Evolutionary conservation across 2,329 filamentous ascomycete species (phyloP).

Genomic region (Epichloe sibirici): DNA sequence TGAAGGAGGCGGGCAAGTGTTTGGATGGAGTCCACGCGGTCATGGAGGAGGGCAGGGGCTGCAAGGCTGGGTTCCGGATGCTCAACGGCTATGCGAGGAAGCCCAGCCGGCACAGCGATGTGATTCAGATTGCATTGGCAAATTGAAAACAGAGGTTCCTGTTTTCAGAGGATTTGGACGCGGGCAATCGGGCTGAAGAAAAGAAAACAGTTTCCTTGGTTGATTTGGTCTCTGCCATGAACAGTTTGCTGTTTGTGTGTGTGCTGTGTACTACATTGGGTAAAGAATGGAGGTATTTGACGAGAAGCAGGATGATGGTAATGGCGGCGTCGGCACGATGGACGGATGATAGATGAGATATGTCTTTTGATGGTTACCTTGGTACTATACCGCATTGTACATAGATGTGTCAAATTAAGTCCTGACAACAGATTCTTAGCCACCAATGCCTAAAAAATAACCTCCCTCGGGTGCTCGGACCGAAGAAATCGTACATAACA

Average conservation of each 20-base stretch:
- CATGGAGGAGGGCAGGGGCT: constrained; percentile 49
- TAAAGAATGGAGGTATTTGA: background rate
- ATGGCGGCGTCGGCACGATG: background rate
- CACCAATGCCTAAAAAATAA: too few species aligned
- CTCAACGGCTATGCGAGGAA: constrained; percentile 54
- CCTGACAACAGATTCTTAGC: background rate
- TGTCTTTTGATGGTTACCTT: background rate
- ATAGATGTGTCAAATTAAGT: background rate
- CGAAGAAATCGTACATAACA: too few species aligned
- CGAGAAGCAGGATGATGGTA: background rate
- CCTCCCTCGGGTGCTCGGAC: too few species aligned
- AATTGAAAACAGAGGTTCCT: constrained; percentile 6
- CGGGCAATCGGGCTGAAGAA: too few species aligned
- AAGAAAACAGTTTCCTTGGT: too few species aligned
- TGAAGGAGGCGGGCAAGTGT: constrained; percentile 45
- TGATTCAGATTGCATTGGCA: constrained; percentile 26
- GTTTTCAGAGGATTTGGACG: background rate
- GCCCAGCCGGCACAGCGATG: constrained; percentile 30
- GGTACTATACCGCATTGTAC: background rate
- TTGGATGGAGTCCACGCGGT: constrained; percentile 48
- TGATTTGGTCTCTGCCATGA: too few species aligned
- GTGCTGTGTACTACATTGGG: too few species aligned
- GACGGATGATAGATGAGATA: background rate
- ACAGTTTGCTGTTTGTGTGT: too few species aligned
- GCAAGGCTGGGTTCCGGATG: constrained; percentile 48